Base-by-base conservation (phyloP, 768 basidiomycete species). In the Suillus bovinus region DNA sequence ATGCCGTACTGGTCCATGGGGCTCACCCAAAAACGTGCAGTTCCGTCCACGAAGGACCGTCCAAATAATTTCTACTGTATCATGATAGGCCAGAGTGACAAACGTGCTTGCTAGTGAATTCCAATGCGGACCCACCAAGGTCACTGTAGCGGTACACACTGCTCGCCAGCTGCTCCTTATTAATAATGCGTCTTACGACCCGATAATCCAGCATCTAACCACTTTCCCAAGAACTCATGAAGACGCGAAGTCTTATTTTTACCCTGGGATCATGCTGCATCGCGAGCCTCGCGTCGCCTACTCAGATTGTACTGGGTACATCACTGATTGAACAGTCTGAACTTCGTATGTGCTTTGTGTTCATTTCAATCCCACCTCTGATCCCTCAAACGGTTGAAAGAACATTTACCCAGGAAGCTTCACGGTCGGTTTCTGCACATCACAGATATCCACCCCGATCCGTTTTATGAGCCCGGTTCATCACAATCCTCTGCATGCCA, bases 381-480 rank as follows among this genome's bases (percentile, higher is more conserved):
- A 11, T 20, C 36, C 17, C 55, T 56, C 10, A 56, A 27, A 24
- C 5, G 38, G 20, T 38, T 39, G 5, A 24, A 66, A 64, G 46
- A 60, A 47, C 80, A 73, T 61, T 84, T 81, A 69, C 36, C 36
- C 5, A 56, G 55, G 38, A 39, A 82, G 70, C 78, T 90, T n/a
- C 83, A 84, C 61, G 89, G 89, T n/a, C 83, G 89, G 49, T 93
- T 93, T 74, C 74, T 93, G 34, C 91, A 93, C 69, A 85, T 93
- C 64, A 91, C 90, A 27, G 92, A 94, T 72, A 85, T 93, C 62
- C 92, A 94, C 68, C 92, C 91, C 41, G 91, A 93, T 74, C 84
- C 85, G 27, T 76, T 82, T 72, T 93, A 93, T 71, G 65, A 69
- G 6, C 69, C 70, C 24, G 79, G 80, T 54, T 75, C 83, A 24